Percentiles rank a stretch among this genome's conserved stretches.
phyloP scores from a whole-genome alignment of 352 stramenopile species.

The Pythium volutum region DNA sequence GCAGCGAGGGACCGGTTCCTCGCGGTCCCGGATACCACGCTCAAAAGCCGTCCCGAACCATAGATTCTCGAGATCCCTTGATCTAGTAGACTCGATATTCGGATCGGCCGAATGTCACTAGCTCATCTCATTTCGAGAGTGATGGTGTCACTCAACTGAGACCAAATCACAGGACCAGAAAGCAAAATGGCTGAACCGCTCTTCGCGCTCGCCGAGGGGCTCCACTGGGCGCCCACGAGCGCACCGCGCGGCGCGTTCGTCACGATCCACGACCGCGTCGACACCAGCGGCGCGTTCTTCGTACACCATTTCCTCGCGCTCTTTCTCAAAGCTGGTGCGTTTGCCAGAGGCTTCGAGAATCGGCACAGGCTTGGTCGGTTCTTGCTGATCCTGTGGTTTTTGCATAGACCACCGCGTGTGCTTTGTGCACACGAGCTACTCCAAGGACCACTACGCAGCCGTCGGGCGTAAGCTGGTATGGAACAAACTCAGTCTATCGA shows the following conservation, averaged over 20 bases:
- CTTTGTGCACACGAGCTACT: constrained; percentile 46
- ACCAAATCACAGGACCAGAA: background rate
- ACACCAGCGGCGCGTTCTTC: constrained; percentile 53
- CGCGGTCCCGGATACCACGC: no score
- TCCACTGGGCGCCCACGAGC: constrained; percentile 48
- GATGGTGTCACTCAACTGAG: constrained; percentile 7
- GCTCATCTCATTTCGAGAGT: background rate
- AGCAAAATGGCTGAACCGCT: constrained; percentile 54
- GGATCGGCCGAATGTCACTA: no score
- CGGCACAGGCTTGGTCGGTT: background rate
- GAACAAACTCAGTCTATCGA: constrained; percentile 2
- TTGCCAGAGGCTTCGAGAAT: background rate
- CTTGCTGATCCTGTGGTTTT: background rate
- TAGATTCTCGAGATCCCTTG: no score
- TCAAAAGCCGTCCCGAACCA: no score
- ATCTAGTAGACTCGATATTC: no score
- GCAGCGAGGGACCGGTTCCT: no score
- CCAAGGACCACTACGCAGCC: constrained; percentile 53
- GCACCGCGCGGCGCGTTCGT: constrained; percentile 55
- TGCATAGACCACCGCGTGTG: constrained; percentile 49
- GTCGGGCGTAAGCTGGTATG: constrained; percentile 68
- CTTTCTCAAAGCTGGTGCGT: constrained; percentile 60
- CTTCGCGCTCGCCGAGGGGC: constrained; percentile 44
- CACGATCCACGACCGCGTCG: constrained; percentile 52
- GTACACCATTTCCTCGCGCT: constrained; percentile 72